Evolutionary conservation across 164 flowering plant species (phyloP).

Genomic region (Cinnamomum micranthum): DNA sequence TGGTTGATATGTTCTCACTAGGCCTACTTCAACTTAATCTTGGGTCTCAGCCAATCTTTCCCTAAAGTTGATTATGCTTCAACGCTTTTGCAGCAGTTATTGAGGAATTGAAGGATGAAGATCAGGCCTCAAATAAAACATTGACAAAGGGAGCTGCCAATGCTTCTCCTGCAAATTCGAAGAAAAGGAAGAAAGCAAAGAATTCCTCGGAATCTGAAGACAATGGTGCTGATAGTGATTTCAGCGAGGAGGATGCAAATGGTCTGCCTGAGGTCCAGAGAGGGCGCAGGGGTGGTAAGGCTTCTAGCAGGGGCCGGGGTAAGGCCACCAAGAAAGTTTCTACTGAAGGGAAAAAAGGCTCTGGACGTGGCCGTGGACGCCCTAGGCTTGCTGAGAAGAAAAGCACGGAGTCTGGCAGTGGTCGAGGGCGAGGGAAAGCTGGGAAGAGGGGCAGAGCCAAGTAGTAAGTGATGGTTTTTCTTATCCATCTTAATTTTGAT

Average conservation of each 20-base stretch:
- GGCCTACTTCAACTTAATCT: neutral
- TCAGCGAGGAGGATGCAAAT: conserved; percentile 38
- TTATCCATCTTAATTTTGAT: conserved; percentile 6
- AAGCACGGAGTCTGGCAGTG: conserved; percentile 39
- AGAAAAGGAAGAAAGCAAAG: conserved; percentile 59
- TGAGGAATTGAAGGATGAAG: conserved; percentile 28
- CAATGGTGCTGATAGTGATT: conserved; percentile 32
- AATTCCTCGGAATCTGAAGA: conserved; percentile 60
- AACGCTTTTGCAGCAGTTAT: conserved; percentile 24
- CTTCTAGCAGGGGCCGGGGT: conserved; percentile 46
- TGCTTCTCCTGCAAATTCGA: conserved; percentile 40
- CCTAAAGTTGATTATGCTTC: neutral
- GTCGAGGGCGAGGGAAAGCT: conserved; percentile 26
- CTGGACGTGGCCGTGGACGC: conserved; percentile 61
- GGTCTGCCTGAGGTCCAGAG: conserved; percentile 31
- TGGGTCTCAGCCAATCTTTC: neutral
- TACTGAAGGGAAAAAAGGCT: conserved; percentile 20
- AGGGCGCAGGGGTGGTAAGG: conserved; percentile 38
- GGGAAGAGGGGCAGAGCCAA: conserved; percentile 64
- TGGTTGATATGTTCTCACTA: neutral
- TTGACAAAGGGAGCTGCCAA: conserved; percentile 33
- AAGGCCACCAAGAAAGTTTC: conserved; percentile 32
- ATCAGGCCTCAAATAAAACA: conserved; percentile 27
- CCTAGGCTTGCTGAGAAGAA: conserved; percentile 34
- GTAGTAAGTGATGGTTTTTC: conserved; percentile 33